Percentiles rank a stretch among this genome's conserved stretches.
Conservation (phyloP, 2,329 filamentous ascomycete genomes). For the Fusarium haematococcum region DNA sequence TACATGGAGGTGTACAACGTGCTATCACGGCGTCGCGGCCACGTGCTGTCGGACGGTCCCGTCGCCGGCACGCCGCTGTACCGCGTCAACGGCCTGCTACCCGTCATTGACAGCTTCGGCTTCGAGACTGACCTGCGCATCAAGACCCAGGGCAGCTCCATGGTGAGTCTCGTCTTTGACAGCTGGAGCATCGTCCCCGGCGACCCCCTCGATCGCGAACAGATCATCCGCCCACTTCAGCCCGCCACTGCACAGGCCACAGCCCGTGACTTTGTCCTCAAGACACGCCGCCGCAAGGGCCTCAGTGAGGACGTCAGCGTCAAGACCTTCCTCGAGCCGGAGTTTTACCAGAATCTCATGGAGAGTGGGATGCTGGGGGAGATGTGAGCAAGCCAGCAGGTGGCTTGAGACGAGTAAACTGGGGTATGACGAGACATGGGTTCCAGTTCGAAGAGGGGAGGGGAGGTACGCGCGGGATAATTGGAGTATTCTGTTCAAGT, state of each 20-base stretch:
- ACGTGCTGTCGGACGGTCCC: conserved; percentile 93
- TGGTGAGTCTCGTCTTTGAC: conserved; percentile 92
- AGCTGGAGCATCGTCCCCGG: conserved; percentile 96
- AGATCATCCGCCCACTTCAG: conserved; percentile 85
- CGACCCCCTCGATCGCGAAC: conserved; percentile 90
- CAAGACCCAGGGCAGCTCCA: conserved; percentile 92
- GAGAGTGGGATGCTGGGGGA: conserved; percentile 87
- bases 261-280: conserved; percentile 94
- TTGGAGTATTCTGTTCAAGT: conserved; percentile 17
- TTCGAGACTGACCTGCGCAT: conserved; percentile 98
- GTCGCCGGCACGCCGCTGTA: conserved; percentile 96
- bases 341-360: conserved; percentile 88
- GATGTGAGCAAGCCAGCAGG: conserved; percentile 36
- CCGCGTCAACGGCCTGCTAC: conserved; percentile 88
- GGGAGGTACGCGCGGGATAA: conserved; percentile 16
- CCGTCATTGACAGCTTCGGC: conserved; percentile 96
- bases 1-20: conserved; percentile 93
- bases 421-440: conserved; percentile 10
- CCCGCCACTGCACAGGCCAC: conserved; percentile 89
- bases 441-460: conserved; percentile 4
- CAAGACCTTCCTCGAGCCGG: conserved; percentile 95
- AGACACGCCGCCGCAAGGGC: conserved; percentile 93
- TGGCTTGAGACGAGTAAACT: background rate
- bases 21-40: conserved; percentile 86
- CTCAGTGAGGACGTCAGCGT: conserved; percentile 95